Percentiles rank a stretch among this genome's conserved stretches.
These are phyloP conservation scores for Rhodotorula taiwanensis DNA, from an alignment of 768 basidiomycete species.

Conservation along the genomic window DNA sequence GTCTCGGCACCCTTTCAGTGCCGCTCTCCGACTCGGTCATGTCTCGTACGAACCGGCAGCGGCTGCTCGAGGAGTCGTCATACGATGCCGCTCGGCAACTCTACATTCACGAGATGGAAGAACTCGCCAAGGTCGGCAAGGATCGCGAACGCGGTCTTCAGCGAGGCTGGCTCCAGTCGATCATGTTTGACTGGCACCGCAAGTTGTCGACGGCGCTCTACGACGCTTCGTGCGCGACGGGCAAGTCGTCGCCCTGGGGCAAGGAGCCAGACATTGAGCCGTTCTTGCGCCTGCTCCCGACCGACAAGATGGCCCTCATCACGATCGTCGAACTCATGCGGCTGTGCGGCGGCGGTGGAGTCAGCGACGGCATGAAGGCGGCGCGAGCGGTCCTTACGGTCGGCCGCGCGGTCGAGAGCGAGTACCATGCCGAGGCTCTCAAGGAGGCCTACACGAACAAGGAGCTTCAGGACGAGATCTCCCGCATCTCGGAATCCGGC, in stretches of 20 bases:
- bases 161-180: constrained; percentile 54
- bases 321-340: constrained; percentile 85
- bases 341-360: constrained; percentile 61
- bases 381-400: constrained; percentile 70
- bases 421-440: constrained; percentile 74
- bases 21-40: constrained; percentile 60
- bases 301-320: constrained; percentile 75
- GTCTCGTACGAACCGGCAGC: constrained; percentile 67
- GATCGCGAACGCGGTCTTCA: constrained; percentile 44
- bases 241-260: constrained; percentile 24
- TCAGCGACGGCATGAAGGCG: constrained; percentile 82
- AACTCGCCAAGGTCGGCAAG: constrained; percentile 53
- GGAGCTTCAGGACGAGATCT: constrained; percentile 34
- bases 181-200: constrained; percentile 84
- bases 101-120: constrained; percentile 57
- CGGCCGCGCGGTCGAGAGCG: constrained; percentile 77
- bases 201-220: constrained; percentile 53
- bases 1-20: constrained; percentile 57
- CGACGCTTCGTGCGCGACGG: constrained; percentile 50
- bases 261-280: constrained; percentile 52
- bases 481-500: constrained; percentile 12
- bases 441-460: constrained; percentile 44
- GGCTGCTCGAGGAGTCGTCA: constrained; percentile 73
- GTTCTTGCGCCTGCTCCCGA: constrained; percentile 66
- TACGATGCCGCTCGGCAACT: constrained; percentile 74